Evolutionary conservation across 169 alveolate genomes (phyloP).

Genomic region (Theileria orientalis): DNA sequence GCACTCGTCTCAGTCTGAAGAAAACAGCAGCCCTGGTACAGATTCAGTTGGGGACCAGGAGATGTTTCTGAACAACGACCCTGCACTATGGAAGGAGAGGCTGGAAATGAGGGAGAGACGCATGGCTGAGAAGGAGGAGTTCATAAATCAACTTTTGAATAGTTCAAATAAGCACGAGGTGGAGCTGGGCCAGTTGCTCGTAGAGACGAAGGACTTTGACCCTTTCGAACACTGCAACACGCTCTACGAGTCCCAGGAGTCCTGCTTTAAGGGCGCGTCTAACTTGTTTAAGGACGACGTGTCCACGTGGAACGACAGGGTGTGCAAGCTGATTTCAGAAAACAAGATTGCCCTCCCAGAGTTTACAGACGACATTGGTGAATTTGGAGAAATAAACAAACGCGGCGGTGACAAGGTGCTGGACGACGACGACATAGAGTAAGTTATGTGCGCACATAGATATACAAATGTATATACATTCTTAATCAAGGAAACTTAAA

Average conservation of each 20-base stretch:
- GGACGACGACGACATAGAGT: slow-evolving; percentile 1
- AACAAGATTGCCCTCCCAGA: no score
- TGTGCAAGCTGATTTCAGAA: slow-evolving; percentile 6
- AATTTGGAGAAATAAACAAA: not conserved
- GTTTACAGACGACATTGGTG: not conserved
- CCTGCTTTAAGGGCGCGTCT: slow-evolving; percentile 40
- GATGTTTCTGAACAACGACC: not conserved
- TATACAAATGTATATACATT: no score
- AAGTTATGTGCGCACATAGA: no score
- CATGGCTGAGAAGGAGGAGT: not conserved
- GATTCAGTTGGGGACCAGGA: not conserved
- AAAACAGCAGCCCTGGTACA: not conserved
- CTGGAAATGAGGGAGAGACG: not conserved
- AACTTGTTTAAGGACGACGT: slow-evolving; percentile 50
- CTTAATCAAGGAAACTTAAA: no score
- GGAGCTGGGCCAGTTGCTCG: slow-evolving; percentile 50
- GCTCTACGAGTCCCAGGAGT: slow-evolving; percentile 35
- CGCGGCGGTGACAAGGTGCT: not conserved
- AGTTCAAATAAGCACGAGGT: slow-evolving; percentile 34
- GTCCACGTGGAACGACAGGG: slow-evolving; percentile 20
- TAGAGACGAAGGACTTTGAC: slow-evolving; percentile 26
- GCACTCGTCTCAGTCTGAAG: not conserved
- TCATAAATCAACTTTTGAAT: slow-evolving; percentile 23
- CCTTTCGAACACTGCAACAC: slow-evolving; percentile 38
- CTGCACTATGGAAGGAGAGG: not conserved